Conservation (phyloP, 2,329 filamentous ascomycete species). For the Lecanosticta acicola region DNA sequence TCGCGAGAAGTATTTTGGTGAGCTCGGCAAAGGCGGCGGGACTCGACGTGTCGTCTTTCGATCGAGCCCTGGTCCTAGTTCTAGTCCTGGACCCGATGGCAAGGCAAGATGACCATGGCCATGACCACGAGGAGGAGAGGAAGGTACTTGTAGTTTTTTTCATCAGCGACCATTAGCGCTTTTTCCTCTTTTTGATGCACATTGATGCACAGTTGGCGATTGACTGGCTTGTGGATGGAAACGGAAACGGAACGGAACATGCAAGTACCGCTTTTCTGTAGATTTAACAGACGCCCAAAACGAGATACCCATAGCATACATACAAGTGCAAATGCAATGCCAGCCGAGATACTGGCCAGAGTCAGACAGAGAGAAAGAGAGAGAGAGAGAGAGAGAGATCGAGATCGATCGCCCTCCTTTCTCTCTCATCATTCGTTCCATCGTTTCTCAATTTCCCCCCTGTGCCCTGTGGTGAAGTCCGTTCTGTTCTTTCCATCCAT, state of each 20-base stretch:
- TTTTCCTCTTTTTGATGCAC: not conserved
- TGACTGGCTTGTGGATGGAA: no score
- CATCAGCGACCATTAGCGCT: not conserved
- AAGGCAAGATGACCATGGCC: not conserved
- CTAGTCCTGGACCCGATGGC: not conserved
- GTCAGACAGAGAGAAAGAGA: not conserved
- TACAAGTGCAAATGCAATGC: not conserved
- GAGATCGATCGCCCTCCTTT: no score
- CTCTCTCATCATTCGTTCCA: no score
- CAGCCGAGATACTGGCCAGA: not conserved
- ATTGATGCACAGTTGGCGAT: no score
- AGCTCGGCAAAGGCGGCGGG: conserved; percentile 64
- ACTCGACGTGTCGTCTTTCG: conserved; percentile 66
- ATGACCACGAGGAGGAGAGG: not conserved
- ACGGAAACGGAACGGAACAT: conserved; percentile 1
- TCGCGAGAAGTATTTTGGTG: conserved; percentile 51
- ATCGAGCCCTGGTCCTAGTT: not conserved
- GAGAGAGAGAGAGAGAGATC: no score
- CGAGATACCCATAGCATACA: conserved; percentile 1
- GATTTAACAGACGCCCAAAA: not conserved
- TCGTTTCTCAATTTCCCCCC: no score
- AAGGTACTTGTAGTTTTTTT: no score
- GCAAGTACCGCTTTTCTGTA: not conserved
- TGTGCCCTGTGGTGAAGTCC: no score
- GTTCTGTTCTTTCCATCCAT: not conserved